These are phyloP conservation scores for Trichomonascaceae sp. DNA, from an alignment of 1,139 yeast species.

Conservation along the genomic window DNA sequence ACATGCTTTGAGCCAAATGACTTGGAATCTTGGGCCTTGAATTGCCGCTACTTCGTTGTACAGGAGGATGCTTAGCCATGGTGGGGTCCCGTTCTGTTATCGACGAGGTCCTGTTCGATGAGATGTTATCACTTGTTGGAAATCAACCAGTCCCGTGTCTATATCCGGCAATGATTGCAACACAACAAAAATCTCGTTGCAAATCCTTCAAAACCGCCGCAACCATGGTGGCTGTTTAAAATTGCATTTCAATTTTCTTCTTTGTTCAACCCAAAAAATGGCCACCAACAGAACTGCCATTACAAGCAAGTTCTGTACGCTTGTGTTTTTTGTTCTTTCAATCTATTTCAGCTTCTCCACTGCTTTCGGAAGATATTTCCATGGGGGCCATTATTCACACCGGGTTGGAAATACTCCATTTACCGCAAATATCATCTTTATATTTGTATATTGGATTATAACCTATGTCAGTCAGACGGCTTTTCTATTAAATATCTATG, in stretches of 20 bases:
- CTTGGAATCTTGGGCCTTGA: slow-evolving; percentile 5
- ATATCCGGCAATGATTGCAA: too few relatives aligned
- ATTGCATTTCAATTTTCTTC: not conserved
- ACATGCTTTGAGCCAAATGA: slow-evolving; percentile 4
- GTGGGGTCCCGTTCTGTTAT: not conserved
- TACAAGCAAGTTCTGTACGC: slow-evolving; percentile 10
- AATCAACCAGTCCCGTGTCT: too few relatives aligned
- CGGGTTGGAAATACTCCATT: slow-evolving; percentile 52
- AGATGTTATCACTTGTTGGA: too few relatives aligned
- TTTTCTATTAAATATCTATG: slow-evolving; percentile 48
- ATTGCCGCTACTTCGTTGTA: not conserved
- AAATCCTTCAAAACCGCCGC: not conserved
- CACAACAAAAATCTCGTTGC: not conserved
- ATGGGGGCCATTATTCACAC: slow-evolving; percentile 6
- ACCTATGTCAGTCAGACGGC: slow-evolving; percentile 48
- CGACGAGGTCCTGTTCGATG: too few relatives aligned
- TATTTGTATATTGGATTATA: slow-evolving; percentile 54
- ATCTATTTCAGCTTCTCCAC: slow-evolving; percentile 10
- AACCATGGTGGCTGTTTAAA: not conserved
- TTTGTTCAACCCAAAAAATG: not conserved
- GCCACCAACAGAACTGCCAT: not conserved
- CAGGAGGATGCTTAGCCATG: slow-evolving; percentile 1
- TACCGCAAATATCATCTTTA: slow-evolving; percentile 50
- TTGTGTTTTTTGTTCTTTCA: slow-evolving; percentile 8
- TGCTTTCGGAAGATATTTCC: slow-evolving; percentile 11